phyloP scores from a whole-genome alignment of 2,329 filamentous ascomycete species.

The Aureobasidium sp. region DNA sequence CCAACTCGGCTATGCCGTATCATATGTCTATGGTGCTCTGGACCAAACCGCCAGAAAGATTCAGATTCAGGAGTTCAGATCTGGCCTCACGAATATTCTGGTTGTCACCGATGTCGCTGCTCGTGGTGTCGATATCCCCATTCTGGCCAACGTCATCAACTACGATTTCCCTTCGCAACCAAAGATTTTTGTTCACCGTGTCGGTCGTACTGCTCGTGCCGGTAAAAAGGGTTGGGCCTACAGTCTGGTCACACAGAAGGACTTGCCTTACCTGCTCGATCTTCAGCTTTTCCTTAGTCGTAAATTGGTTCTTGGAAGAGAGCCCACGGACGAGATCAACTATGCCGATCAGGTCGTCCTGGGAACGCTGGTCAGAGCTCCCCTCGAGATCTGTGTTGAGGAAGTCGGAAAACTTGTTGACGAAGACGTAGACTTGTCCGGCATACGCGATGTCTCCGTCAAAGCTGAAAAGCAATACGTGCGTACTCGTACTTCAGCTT shows the following conservation, averaged over 20 bases:
- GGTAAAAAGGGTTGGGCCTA: constrained; percentile 92
- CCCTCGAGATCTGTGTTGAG: constrained; percentile 68
- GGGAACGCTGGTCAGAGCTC: constrained; percentile 64
- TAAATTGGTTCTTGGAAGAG: constrained; percentile 67
- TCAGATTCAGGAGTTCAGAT: constrained; percentile 83
- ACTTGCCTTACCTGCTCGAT: constrained; percentile 87
- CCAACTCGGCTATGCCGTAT: constrained; percentile 76
- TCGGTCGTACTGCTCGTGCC: constrained; percentile 90
- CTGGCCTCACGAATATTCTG: constrained; percentile 76
- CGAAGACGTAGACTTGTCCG: constrained; percentile 64
- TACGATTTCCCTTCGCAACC: constrained; percentile 96
- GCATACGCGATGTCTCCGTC: constrained; percentile 62
- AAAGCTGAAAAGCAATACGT: constrained; percentile 94
- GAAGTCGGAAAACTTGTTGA: constrained; percentile 72
- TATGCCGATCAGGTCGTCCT: constrained; percentile 79
- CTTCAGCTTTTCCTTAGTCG: constrained; percentile 90
- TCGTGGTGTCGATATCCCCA: constrained; percentile 93
- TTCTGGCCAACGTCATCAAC: constrained; percentile 95
- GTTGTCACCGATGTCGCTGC: constrained; percentile 95
- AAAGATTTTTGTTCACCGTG: constrained; percentile 93
- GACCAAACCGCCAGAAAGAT: constrained; percentile 90
- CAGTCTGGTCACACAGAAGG: constrained; percentile 78
- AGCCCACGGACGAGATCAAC: constrained; percentile 51
- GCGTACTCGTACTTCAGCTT: constrained; percentile 82
- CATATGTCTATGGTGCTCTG: constrained; percentile 88